These are phyloP conservation scores for Epichloe hybrida DNA, from an alignment of 2,329 filamentous ascomycete genomes.

Conservation along the genomic window DNA sequence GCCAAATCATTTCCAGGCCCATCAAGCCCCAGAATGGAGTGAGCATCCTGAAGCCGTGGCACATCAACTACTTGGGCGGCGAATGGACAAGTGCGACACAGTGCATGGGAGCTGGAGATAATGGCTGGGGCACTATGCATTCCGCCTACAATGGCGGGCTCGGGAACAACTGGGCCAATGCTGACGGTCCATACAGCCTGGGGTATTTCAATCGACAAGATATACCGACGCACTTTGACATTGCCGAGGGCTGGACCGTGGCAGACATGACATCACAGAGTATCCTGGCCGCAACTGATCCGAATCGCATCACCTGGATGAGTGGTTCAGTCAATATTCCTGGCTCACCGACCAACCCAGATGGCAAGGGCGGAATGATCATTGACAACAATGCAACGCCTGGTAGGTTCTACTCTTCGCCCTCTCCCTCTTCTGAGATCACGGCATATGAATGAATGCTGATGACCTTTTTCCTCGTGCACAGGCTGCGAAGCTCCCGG, in stretches of 20 bases:
- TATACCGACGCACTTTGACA: constrained; percentile 38
- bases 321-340: constrained; percentile 34
- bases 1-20: background rate
- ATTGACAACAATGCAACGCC: constrained; percentile 29
- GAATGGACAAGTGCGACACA: constrained; percentile 33
- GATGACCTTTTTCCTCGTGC: background rate
- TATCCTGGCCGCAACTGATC: constrained; percentile 24
- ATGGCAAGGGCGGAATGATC: constrained; percentile 30
- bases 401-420: constrained; percentile 3
- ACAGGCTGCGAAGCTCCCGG: constrained; percentile 25
- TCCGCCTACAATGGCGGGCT: constrained; percentile 33
- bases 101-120: constrained; percentile 36
- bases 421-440: constrained; percentile 5
- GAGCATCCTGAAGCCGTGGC: constrained; percentile 34
- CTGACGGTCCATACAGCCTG: constrained; percentile 18
- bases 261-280: constrained; percentile 10
- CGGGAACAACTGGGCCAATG: constrained; percentile 35
- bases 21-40: constrained; percentile 21
- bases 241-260: constrained; percentile 39
- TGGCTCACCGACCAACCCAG: constrained; percentile 17
- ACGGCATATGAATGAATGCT: no score
- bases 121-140: constrained; percentile 38
- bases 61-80: constrained; percentile 34
- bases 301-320: constrained; percentile 27
- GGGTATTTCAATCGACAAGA: constrained; percentile 36